Conservation (phyloP, 306 rosid species). For the Cucurbita moschata region DNA sequence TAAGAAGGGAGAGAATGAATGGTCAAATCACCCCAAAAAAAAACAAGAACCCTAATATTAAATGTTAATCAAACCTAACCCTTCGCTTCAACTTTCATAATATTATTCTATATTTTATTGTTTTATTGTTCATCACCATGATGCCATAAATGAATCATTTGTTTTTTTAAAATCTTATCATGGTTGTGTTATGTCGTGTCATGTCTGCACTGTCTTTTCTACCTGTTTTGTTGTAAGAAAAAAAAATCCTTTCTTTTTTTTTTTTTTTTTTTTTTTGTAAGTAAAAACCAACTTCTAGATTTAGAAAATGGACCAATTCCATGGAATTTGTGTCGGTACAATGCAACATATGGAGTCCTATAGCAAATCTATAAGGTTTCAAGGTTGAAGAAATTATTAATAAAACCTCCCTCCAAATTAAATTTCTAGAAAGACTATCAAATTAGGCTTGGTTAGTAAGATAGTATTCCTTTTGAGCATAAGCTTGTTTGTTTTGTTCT, state of each 20-base stretch:
- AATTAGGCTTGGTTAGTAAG: too few species aligned
- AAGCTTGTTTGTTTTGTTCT: too few species aligned
- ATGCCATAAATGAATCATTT: neutral
- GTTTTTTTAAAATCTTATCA: too few species aligned
- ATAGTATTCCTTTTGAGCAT: too few species aligned
- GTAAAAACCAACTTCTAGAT: too few species aligned
- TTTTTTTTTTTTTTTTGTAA: too few species aligned
- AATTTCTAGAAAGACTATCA: too few species aligned
- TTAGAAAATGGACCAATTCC: neutral
- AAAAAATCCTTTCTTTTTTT: too few species aligned
- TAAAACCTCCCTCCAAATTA: too few species aligned
- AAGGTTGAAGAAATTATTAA: too few species aligned
- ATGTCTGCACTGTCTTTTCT: neutral
- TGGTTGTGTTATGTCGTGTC: neutral
- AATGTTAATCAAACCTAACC: neutral
- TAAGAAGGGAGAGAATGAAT: slow-evolving; percentile 58
- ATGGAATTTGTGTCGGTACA: neutral
- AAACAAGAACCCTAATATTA: too few species aligned
- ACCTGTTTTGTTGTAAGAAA: neutral
- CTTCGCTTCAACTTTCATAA: neutral
- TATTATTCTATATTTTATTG: neutral
- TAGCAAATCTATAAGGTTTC: too few species aligned
- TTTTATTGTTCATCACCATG: neutral
- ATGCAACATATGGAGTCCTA: neutral
- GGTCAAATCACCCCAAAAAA: slow-evolving; percentile 60